Evolutionary conservation across 495 filamentous ascomycete genomes (phyloP).

Genomic region (Margaritispora aquatica): DNA sequence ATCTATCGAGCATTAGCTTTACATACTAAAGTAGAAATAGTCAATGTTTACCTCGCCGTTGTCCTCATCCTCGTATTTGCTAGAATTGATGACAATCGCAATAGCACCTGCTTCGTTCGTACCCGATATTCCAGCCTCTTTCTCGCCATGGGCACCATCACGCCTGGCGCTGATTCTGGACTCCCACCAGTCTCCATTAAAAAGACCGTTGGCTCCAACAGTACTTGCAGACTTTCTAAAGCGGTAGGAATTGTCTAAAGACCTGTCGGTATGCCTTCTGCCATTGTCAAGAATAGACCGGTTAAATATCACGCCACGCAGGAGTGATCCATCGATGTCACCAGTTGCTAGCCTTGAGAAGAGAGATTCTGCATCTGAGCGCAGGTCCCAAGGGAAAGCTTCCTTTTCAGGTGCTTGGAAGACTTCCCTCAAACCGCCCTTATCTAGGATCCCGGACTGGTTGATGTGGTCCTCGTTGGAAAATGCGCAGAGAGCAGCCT

Average conservation of each 20-base stretch:
- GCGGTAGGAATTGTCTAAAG: conserved; percentile 24
- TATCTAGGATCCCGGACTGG: conserved; percentile 31
- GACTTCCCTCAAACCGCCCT: conserved; percentile 30
- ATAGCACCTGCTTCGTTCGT: conserved; percentile 26
- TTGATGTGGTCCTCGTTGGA: not conserved
- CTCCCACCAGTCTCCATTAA: conserved; percentile 54
- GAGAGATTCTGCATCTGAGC: conserved; percentile 30
- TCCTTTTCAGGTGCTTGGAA: conserved; percentile 21
- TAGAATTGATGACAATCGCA: conserved; percentile 36
- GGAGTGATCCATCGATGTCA: conserved; percentile 36
- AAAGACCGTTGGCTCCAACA: conserved; percentile 39
- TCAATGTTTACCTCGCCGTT: conserved; percentile 29
- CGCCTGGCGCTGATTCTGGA: conserved; percentile 42
- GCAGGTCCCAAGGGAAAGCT: conserved; percentile 35
- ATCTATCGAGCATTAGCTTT: conserved; percentile 17
- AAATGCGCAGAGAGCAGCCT: too few species aligned
- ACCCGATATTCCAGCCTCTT: conserved; percentile 45
- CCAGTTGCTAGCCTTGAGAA: conserved; percentile 28
- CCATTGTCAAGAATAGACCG: conserved; percentile 9
- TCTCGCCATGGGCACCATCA: conserved; percentile 50
- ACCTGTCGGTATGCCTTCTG: conserved; percentile 21
- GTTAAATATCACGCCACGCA: conserved; percentile 39
- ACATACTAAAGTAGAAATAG: conserved; percentile 9
- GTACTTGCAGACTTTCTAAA: conserved; percentile 23
- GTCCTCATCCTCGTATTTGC: conserved; percentile 38